phyloP scores from a whole-genome alignment of 2,329 filamentous ascomycete genomes.

The Ophiostoma angusticollis region DNA sequence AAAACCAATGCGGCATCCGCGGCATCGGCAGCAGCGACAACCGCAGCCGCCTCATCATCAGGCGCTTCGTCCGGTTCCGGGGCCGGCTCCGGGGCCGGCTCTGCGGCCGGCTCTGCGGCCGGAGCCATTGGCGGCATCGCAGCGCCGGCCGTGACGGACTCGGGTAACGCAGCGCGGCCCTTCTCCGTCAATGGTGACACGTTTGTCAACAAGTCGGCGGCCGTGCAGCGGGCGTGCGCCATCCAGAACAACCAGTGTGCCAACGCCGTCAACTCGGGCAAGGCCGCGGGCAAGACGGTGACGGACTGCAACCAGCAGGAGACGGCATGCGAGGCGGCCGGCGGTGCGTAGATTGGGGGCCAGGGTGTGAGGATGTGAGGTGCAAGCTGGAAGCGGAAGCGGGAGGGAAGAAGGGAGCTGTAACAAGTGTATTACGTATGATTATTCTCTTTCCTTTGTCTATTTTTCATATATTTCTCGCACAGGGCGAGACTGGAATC shows the following conservation, averaged over 20 bases:
- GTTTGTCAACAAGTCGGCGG: constrained; percentile 43
- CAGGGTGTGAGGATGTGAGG: no score
- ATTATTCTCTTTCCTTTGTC: background rate
- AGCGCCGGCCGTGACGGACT: constrained; percentile 36
- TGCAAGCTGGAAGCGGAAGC: no score
- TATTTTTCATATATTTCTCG: background rate
- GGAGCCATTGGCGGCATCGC: constrained; percentile 36
- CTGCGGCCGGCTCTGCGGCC: constrained; percentile 2
- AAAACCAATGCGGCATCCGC: background rate
- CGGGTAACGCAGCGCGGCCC: constrained; percentile 35
- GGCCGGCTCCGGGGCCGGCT: background rate
- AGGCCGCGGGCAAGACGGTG: constrained; percentile 26
- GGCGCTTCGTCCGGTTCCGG: constrained; percentile 10
- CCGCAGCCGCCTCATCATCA: constrained; percentile 7
- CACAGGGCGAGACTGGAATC: no score
- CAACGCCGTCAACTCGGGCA: constrained; percentile 40
- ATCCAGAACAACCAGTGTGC: constrained; percentile 51
- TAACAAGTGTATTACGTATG: constrained; percentile 2
- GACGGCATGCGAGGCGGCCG: constrained; percentile 25
- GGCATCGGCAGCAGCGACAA: constrained; percentile 5
- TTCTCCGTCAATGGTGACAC: constrained; percentile 44
- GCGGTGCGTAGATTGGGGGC: no score
- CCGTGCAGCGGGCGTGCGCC: constrained; percentile 47
- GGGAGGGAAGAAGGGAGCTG: background rate
- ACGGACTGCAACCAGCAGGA: constrained; percentile 45